Percentiles rank a stretch among this genome's conserved stretches.
These are phyloP conservation scores for Candida ulmi DNA, from an alignment of 805 yeast species.

Conservation along the genomic window DNA sequence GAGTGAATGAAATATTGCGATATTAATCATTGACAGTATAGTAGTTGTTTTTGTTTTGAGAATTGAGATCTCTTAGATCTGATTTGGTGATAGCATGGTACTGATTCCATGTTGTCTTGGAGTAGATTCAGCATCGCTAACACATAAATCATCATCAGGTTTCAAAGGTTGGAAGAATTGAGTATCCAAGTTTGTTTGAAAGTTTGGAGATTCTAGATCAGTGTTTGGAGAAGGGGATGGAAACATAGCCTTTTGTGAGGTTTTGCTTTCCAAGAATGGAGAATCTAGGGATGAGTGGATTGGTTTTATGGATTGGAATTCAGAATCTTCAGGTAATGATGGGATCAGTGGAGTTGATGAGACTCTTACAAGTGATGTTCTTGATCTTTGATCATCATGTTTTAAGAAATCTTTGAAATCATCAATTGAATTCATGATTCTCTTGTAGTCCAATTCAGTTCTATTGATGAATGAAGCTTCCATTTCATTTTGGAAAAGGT, in stretches of 20 bases:
- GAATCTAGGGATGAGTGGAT: too few relatives aligned
- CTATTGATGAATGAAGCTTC: conserved; percentile 4
- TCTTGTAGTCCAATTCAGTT: conserved; percentile 2
- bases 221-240: too few relatives aligned
- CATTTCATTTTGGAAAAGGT: conserved; percentile 9
- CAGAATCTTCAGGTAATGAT: background rate
- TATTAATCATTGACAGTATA: too few relatives aligned
- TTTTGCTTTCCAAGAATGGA: too few relatives aligned
- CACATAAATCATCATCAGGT: background rate
- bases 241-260: too few relatives aligned
- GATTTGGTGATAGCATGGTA: conserved; percentile 7
- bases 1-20: too few relatives aligned
- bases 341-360: background rate
- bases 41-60: too few relatives aligned
- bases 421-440: conserved; percentile 9
- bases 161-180: too few relatives aligned
- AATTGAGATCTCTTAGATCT: background rate
- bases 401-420: conserved; percentile 7
- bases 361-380: background rate
- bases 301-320: too few relatives aligned
- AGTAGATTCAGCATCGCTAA: conserved; percentile 5
- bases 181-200: too few relatives aligned
- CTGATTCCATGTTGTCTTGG: conserved; percentile 11
- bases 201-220: too few relatives aligned
- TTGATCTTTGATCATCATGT: background rate